Base-by-base conservation (phyloP, 139 green algal species). In the Spirogloea muscicola region DNA sequence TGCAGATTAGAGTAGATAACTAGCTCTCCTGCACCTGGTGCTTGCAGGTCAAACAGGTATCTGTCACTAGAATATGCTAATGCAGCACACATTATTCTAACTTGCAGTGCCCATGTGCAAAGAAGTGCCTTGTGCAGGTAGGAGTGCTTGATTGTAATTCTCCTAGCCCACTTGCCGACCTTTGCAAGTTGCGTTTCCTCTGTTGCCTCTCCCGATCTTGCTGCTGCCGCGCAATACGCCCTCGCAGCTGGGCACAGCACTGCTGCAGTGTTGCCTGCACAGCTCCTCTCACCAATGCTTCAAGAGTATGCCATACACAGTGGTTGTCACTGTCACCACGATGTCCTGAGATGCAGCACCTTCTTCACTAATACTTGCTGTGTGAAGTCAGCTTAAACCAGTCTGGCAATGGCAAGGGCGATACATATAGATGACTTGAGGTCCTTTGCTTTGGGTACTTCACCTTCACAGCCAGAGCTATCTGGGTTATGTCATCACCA, bases 401-500 rank as follows among this genome's bases (percentile, higher is more conserved):
- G n/a, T n/a, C n/a, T n/a, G n/a, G n/a, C n/a, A n/a, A n/a, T n/a
- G n/a, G n/a, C n/a, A n/a, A n/a, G n/a, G n/a, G n/a, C n/a, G n/a
- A n/a, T n/a, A n/a, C n/a, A n/a, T n/a, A n/a, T n/a, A n/a, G n/a
- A n/a, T n/a, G n/a, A 55, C 21, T 31, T 55, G 46, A 55, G 46
- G 46, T 31, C 21, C 46, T 55, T 21, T 55, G 21, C 21, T 21
- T 55, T 55, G 21, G 21, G 21, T 31, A 62, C 7, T 33, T 62
- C 10, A 79, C 70, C 70, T 79, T 79, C 38, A 97, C 91, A 0
- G 93, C 93, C 1, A 44, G 68, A 66, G 92, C 88, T 79, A 97
- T 95, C 77, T 96, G 90, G 58, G 92, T 87, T 55, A 97, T 87
- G 74, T 98, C 93, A 70, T 97, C 93, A 0, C 91, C 88, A 3